Percentiles rank a stretch among this genome's conserved stretches.
phyloP scores from a whole-genome alignment of 306 rosid genomes.

The Sicyos edulis region DNA sequence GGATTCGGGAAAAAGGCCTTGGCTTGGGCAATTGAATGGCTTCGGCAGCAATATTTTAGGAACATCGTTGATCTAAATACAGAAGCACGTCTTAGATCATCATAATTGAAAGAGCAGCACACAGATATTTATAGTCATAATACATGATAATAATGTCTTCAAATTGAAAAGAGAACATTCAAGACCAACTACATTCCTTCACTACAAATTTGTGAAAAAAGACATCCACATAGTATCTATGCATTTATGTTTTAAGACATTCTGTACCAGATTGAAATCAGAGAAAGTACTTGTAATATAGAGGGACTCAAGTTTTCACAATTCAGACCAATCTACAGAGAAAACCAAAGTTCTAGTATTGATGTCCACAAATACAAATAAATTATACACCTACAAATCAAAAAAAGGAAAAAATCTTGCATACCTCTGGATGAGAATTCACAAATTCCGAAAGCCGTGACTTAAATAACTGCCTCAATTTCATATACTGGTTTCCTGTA shows the following conservation, averaged over 20 bases:
- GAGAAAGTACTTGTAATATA: neutral
- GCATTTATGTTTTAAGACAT: neutral
- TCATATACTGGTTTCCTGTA: constrained; percentile 29
- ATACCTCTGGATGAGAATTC: constrained; percentile 59
- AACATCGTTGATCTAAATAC: constrained; percentile 55
- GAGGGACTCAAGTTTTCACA: neutral
- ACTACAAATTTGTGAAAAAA: no score
- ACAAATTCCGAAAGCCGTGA: constrained; percentile 36
- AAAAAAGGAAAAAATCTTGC: no score
- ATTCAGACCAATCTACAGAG: neutral
- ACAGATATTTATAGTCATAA: neutral
- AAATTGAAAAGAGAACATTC: neutral
- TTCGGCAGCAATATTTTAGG: constrained; percentile 66
- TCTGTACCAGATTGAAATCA: no score
- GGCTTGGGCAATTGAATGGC: constrained; percentile 43
- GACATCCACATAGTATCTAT: no score
- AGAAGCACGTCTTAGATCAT: constrained; percentile 23
- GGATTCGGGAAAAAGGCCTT: constrained; percentile 15
- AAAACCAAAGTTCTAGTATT: neutral
- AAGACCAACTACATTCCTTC: neutral
- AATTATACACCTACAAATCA: no score
- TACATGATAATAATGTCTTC: neutral
- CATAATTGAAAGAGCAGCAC: neutral
- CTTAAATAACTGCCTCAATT: constrained; percentile 43
- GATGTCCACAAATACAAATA: neutral